Evolutionary conservation across 1,284 basidiomycete genomes (phyloP).

Genomic region (Trichosporon sp.): DNA sequence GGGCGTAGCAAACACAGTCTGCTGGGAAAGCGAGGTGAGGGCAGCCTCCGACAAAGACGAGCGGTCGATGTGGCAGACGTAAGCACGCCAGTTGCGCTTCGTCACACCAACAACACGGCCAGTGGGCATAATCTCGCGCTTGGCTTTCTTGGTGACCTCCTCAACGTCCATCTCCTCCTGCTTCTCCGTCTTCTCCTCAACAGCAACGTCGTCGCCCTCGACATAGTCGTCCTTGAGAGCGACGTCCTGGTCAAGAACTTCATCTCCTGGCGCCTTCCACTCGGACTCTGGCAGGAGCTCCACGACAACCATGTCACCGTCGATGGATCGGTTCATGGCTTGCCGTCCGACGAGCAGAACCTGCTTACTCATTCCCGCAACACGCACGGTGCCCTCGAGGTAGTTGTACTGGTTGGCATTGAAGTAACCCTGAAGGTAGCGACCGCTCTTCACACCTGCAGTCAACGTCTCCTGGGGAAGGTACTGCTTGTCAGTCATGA

Average conservation of each 20-base stretch:
- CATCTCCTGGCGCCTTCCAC: conserved; percentile 91
- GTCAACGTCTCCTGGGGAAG: conserved; percentile 71
- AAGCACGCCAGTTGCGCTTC: conserved; percentile 94
- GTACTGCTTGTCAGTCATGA: conserved; percentile 65
- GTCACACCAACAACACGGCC: conserved; percentile 89
- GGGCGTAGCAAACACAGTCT: conserved; percentile 93
- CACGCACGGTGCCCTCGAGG: conserved; percentile 84
- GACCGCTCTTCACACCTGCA: conserved; percentile 82
- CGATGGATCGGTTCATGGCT: conserved; percentile 92
- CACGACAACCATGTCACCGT: conserved; percentile 91
- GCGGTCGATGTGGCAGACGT: conserved; percentile 94
- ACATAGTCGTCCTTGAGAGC: conserved; percentile 88
- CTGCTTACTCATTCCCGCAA: conserved; percentile 72
- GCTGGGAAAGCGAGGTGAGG: conserved; percentile 77
- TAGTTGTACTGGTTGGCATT: conserved; percentile 96
- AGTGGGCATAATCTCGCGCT: conserved; percentile 69
- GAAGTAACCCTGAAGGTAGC: conserved; percentile 89
- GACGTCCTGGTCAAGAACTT: conserved; percentile 91
- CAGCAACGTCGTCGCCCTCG: conserved; percentile 82
- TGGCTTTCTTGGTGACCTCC: conserved; percentile 54
- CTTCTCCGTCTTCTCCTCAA: conserved; percentile 54
- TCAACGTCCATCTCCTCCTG: conserved; percentile 49
- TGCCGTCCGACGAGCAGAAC: conserved; percentile 85
- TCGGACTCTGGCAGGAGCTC: conserved; percentile 83
- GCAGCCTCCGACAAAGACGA: conserved; percentile 79